phyloP scores from a whole-genome alignment of 1,284 basidiomycete genomes.

The Trichosporon ovoides region DNA sequence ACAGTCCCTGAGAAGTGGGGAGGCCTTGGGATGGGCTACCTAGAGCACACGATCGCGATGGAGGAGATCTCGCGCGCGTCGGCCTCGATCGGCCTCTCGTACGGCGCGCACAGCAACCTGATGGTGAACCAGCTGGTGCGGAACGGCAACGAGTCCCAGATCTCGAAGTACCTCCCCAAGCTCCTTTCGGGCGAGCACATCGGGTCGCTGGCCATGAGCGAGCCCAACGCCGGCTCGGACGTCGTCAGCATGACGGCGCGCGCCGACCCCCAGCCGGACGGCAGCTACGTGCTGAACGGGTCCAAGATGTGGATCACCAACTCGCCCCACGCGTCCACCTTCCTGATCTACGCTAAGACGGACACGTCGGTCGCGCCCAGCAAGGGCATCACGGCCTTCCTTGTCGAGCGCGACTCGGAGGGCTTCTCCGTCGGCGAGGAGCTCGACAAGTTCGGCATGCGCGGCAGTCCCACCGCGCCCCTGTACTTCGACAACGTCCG shows the following conservation, averaged over 20 bases:
- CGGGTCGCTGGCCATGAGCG: conserved; percentile 90
- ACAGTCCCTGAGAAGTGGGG: conserved; percentile 75
- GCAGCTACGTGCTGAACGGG: conserved; percentile 74
- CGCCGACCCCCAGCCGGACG: conserved; percentile 65
- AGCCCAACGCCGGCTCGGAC: conserved; percentile 83
- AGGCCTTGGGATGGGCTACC: conserved; percentile 73
- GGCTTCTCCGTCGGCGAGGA: conserved; percentile 88
- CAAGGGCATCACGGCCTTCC: conserved; percentile 89
- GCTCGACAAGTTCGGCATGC: conserved; percentile 93
- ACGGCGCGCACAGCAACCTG: conserved; percentile 88
- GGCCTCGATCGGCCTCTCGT: conserved; percentile 83
- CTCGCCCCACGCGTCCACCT: conserved; percentile 78
- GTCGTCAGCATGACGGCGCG: conserved; percentile 83
- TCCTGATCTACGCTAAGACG: conserved; percentile 91
- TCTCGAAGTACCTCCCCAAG: conserved; percentile 78
- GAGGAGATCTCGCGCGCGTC: conserved; percentile 82
- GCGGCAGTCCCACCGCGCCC: conserved; percentile 91
- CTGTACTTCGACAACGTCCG: conserved; percentile 86
- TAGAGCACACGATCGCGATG: conserved; percentile 86
- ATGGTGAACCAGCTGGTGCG: conserved; percentile 64
- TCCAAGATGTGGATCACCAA: conserved; percentile 98
- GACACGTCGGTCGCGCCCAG: conserved; percentile 60
- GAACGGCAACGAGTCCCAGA: conserved; percentile 77
- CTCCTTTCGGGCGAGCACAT: conserved; percentile 75
- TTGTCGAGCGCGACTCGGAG: conserved; percentile 70